A percentile compares a stretch with the other conserved stretches of the same genome.
Evolutionary conservation across 345 rosid species (phyloP).

Genomic region (Orychophragmus violaceus): DNA sequence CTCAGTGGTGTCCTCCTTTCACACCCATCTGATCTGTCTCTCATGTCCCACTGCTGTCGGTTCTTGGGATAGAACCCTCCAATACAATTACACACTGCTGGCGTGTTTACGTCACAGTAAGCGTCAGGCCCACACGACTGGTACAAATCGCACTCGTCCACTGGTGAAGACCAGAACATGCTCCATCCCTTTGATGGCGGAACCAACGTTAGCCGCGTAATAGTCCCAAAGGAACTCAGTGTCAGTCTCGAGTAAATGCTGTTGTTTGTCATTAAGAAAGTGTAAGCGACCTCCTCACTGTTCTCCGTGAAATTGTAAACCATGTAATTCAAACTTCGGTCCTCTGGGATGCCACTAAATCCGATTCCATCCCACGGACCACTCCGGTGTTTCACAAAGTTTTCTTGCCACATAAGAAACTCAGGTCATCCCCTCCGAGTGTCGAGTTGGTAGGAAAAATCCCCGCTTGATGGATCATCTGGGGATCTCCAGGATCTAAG

Average conservation of each 20-base stretch:
- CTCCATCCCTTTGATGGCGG: constrained; percentile 36
- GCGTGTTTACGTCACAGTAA: too few species aligned
- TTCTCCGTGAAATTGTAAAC: constrained; percentile 30
- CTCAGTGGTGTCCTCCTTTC: too few species aligned
- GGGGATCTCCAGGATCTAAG: too few species aligned
- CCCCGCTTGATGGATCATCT: too few species aligned
- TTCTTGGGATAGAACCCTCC: too few species aligned
- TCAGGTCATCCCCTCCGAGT: constrained; percentile 54
- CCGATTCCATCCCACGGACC: too few species aligned
- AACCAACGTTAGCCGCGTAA: constrained; percentile 41
- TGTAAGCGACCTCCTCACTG: too few species aligned
- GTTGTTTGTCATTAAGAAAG: too few species aligned
- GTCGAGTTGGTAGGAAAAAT: constrained; percentile 35
- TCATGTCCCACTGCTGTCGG: too few species aligned
- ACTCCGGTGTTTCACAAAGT: not conserved
- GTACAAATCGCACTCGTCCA: constrained; percentile 48
- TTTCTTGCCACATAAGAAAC: constrained; percentile 21
- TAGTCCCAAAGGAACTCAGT: constrained; percentile 30
- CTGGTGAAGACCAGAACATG: constrained; percentile 52
- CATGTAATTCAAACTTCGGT: constrained; percentile 33
- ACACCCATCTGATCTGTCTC: too few species aligned
- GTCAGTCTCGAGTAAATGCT: constrained; percentile 43
- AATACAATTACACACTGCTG: too few species aligned
- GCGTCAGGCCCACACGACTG: too few species aligned
- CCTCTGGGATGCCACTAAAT: constrained; percentile 59